Evolutionary conservation across 139 green algal species (phyloP), one percentile per base, ranked within the genome.

Genomic region (Nannochloris sp.): DNA sequence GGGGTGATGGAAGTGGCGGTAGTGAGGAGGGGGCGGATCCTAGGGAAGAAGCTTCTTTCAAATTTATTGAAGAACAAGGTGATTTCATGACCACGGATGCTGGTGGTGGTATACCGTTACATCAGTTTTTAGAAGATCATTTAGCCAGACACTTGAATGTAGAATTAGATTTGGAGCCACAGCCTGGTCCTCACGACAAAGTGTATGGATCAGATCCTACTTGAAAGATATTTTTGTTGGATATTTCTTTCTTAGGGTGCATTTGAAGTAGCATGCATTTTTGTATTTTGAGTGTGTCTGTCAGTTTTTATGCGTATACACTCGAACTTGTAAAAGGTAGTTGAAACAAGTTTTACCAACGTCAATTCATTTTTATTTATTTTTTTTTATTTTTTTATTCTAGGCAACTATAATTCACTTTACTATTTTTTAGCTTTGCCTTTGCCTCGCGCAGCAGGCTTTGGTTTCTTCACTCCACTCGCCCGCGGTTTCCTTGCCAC

Each of bases 391-490:
- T n/a, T n/a, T n/a, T n/a, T n/a, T n/a, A n/a, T n/a, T n/a, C n/a
- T n/a, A n/a, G n/a, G n/a, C n/a, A n/a, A n/a, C n/a, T n/a, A n/a
- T n/a, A n/a, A n/a, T n/a, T n/a, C n/a, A n/a, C n/a, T n/a, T n/a
- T n/a, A n/a, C n/a, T n/a, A n/a, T 32, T 55, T 13, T 36, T 71
- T 71, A 0, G 47, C 27, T 44, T 72, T 72, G 15, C 51, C 37
- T 48, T 29, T 24, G 13, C 38, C 27, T 12, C 60, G 60, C 33
- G 13, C 14, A 10, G 4, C 38, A 23, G 6, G 42, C n/a, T 4
- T 25, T 33, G 35, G 35, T 29, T 63, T 63, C 24, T 53, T 48
- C 10, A 10, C 56, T 0, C 23, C 56, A 23, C 32, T 61, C 12
- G 23, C 24, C 54, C 24, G 32, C 19, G 54, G 23, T 4, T 44